Evolutionary conservation across 73 alveolate species (phyloP).

Genomic region (Blepharisma japonicum): DNA sequence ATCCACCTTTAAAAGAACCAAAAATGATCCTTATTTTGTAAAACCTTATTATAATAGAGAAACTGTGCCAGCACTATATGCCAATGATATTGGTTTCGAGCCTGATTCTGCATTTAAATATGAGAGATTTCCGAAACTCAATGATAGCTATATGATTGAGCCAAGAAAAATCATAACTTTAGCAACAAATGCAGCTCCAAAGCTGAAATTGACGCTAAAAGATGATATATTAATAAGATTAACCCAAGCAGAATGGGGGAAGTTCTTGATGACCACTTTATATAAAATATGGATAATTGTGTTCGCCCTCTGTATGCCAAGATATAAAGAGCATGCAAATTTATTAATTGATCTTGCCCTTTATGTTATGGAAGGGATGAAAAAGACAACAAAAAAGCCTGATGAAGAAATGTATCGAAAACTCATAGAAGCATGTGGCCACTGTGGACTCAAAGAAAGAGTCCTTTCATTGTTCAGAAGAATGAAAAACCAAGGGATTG

Average conservation of each 20-base stretch:
- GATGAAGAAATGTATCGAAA: slow-evolving; percentile 50
- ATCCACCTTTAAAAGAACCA: slow-evolving; percentile 39
- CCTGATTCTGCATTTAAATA: slow-evolving; percentile 36
- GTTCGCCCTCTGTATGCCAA: slow-evolving; percentile 45
- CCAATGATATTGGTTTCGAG: slow-evolving; percentile 47
- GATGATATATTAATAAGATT: slow-evolving; percentile 38
- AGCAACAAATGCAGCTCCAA: slow-evolving; percentile 35
- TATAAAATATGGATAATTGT: slow-evolving; percentile 46
- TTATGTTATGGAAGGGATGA: slow-evolving; percentile 39
- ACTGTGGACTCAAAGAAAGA: slow-evolving; percentile 50
- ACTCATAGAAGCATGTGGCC: slow-evolving; percentile 61
- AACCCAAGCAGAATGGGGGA: slow-evolving; percentile 60
- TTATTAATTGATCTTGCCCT: slow-evolving; percentile 37
- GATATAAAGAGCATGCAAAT: slow-evolving; percentile 38
- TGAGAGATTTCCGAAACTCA: slow-evolving; percentile 47
- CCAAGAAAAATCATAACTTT: slow-evolving; percentile 41
- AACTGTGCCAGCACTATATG: slow-evolving; percentile 44
- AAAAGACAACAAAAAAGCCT: slow-evolving; percentile 19
- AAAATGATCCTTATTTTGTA: slow-evolving; percentile 40
- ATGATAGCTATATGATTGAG: slow-evolving; percentile 27
- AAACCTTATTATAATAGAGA: slow-evolving; percentile 33
- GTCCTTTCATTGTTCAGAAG: slow-evolving; percentile 40
- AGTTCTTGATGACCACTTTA: slow-evolving; percentile 36
- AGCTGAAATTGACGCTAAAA: slow-evolving; percentile 11
- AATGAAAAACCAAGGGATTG: slow-evolving; percentile 46